A percentile compares a stretch with the other conserved stretches of the same genome.
Conservation (phyloP, 176 grass and related monocot species). For the Pharus latifolius region DNA sequence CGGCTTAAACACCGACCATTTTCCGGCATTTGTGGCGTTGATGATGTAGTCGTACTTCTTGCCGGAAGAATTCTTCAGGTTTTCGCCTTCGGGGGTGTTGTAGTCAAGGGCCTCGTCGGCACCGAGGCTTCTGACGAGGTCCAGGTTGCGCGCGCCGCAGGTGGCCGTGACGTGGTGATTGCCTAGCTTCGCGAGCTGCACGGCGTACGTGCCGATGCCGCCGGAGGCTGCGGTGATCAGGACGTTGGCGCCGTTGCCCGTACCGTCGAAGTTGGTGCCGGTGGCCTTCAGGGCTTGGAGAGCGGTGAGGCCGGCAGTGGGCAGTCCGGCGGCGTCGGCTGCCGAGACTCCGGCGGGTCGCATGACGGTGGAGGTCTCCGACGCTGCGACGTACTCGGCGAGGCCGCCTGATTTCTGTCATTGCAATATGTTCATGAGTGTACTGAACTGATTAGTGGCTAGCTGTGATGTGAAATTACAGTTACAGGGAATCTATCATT, state of each 20-base stretch:
- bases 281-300: conserved; percentile 12
- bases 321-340: conserved; percentile 21
- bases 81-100: conserved; percentile 13
- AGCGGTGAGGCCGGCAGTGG: conserved; percentile 22
- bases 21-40: no score
- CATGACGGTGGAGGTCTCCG: background rate
- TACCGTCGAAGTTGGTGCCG: conserved; percentile 19
- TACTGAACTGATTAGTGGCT: no score
- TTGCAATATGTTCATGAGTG: background rate
- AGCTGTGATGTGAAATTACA: no score
- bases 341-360: conserved; percentile 9
- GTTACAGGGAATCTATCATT: no score
- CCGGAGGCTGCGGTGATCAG: conserved; percentile 40
- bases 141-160: conserved; percentile 36
- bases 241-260: background rate
- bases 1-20: conserved; percentile 28
- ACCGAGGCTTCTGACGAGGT: conserved; percentile 23
- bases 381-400: conserved; percentile 15
- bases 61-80: conserved; percentile 16
- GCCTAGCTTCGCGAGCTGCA: conserved; percentile 40
- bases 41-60: conserved; percentile 45
- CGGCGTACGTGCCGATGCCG: conserved; percentile 33
- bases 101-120: conserved; percentile 55
- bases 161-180: conserved; percentile 37
- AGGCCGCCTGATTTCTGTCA: conserved; percentile 31